phyloP scores from a whole-genome alignment of 139 green algal species.

The Gonium pectorale region DNA sequence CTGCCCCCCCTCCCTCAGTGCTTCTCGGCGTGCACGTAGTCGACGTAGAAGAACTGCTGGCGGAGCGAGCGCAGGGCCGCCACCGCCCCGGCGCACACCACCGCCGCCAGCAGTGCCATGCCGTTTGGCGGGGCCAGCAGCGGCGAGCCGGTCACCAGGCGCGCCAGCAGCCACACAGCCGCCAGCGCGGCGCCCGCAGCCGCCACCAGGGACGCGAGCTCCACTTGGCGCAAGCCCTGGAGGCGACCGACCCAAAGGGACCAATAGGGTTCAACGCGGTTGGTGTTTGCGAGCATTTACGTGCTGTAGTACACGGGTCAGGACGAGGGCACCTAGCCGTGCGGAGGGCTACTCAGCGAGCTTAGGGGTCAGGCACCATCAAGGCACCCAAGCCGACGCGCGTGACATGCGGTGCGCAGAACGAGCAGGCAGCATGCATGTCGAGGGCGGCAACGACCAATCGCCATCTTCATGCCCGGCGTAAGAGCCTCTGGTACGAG shows the following conservation, averaged over 20 bases:
- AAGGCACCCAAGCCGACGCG: no score
- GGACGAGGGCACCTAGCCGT: not conserved
- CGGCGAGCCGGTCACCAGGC: not conserved
- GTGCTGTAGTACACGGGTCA: not conserved
- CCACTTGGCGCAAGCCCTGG: slow-evolving; percentile 26
- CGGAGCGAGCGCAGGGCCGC: slow-evolving; percentile 3
- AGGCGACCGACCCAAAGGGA: not conserved
- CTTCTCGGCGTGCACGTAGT: slow-evolving; percentile 44
- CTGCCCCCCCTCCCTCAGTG: not conserved
- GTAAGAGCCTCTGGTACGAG: not conserved
- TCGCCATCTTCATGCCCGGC: not conserved
- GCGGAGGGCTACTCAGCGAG: not conserved
- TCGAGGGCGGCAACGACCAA: no score
- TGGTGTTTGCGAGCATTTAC: no score
- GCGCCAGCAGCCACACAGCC: not conserved
- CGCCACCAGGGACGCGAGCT: not conserved
- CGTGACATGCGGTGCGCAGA: no score
- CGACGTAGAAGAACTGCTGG: slow-evolving; percentile 31
- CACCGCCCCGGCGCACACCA: not conserved
- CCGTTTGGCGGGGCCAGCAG: not conserved
- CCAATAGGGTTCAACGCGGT: not conserved
- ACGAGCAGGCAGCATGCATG: no score
- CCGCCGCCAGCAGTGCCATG: not conserved
- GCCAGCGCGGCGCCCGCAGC: not conserved
- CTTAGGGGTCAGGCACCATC: no score